Conservation (phyloP, 2,329 filamentous ascomycete genomes). For the Aspergillus udagawae region DNA sequence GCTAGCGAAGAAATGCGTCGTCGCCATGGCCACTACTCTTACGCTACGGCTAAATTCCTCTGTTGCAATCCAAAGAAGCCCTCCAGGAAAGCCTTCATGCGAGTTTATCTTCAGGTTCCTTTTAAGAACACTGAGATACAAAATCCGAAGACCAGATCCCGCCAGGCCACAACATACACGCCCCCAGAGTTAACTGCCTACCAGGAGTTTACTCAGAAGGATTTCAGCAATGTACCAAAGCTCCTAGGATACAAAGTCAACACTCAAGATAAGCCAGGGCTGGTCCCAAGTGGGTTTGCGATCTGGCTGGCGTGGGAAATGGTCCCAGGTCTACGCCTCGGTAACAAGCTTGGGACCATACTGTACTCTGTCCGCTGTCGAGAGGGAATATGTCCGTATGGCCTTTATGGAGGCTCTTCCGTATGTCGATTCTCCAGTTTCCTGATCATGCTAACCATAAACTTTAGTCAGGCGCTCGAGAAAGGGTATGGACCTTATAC, state of each 20-base stretch:
- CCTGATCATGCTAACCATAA: constrained; percentile 8
- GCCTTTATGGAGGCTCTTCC: constrained; percentile 8
- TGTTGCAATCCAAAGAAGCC: constrained; percentile 1
- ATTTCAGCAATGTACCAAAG: constrained; percentile 4
- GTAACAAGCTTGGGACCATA: constrained; percentile 2
- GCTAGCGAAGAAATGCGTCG: neutral
- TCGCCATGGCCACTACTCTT: constrained; percentile 3
- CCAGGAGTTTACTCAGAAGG: constrained; percentile 3
- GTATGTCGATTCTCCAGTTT: constrained; percentile 8
- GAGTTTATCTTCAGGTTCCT: constrained; percentile 11
- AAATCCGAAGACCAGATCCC: constrained; percentile 8
- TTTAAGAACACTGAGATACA: constrained; percentile 4
- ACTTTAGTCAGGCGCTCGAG: constrained; percentile 5
- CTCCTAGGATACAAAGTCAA: constrained; percentile 9
- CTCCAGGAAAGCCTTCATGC: constrained; percentile 7
- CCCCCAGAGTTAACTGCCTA: constrained; percentile 6
- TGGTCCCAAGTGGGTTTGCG: constrained; percentile 8
- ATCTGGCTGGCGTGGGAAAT: constrained; percentile 11
- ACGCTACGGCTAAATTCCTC: constrained; percentile 3
- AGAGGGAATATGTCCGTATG: constrained; percentile 8
- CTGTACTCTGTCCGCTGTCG: constrained; percentile 6
- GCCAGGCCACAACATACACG: constrained; percentile 7
- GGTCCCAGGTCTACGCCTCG: constrained; percentile 10
- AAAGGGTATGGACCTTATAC: constrained; percentile 8
- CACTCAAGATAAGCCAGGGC: constrained; percentile 7